Conservation (phyloP, 2,329 filamentous ascomycete genomes). For the Arthrobotrys conoides region DNA sequence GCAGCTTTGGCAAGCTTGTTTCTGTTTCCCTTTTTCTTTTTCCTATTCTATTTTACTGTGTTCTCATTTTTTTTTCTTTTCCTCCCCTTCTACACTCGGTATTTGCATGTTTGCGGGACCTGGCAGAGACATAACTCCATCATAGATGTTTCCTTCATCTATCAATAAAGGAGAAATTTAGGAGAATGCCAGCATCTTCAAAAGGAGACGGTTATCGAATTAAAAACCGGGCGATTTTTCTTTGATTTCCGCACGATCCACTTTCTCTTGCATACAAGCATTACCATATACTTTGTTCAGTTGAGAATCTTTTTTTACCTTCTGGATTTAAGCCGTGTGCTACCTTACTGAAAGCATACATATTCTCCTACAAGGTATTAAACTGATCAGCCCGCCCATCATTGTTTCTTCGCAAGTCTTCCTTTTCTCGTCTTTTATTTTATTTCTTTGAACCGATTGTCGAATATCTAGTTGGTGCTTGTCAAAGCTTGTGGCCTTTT, state of each 20-base stretch:
- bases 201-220: slow-evolving; percentile 39
- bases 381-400: slow-evolving; percentile 56
- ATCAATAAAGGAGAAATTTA: slow-evolving; percentile 54
- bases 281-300: slow-evolving; percentile 15
- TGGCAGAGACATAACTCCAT: slow-evolving; percentile 36
- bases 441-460: not conserved
- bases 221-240: slow-evolving; percentile 47
- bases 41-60: slow-evolving; percentile 24
- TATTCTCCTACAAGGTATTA: slow-evolving; percentile 58
- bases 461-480: slow-evolving; percentile 4
- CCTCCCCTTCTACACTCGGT: slow-evolving; percentile 21
- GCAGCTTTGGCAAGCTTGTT: slow-evolving; percentile 33
- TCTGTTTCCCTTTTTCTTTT: slow-evolving; percentile 26
- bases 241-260: slow-evolving; percentile 15
- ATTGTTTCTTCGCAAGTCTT: slow-evolving; percentile 50
- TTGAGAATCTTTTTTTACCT: slow-evolving; percentile 29
- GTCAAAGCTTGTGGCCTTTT: slow-evolving; percentile 42
- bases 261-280: slow-evolving; percentile 18
- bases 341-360: slow-evolving; percentile 56
- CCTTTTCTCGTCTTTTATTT: slow-evolving; percentile 28
- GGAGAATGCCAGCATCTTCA: slow-evolving; percentile 39
- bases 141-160: slow-evolving; percentile 49
- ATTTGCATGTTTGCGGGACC: slow-evolving; percentile 48
- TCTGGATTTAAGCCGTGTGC: slow-evolving; percentile 46
- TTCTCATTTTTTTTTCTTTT: not conserved